Conservation (phyloP, 2,329 filamentous ascomycete species). For the Knoxdaviesia proteae region DNA sequence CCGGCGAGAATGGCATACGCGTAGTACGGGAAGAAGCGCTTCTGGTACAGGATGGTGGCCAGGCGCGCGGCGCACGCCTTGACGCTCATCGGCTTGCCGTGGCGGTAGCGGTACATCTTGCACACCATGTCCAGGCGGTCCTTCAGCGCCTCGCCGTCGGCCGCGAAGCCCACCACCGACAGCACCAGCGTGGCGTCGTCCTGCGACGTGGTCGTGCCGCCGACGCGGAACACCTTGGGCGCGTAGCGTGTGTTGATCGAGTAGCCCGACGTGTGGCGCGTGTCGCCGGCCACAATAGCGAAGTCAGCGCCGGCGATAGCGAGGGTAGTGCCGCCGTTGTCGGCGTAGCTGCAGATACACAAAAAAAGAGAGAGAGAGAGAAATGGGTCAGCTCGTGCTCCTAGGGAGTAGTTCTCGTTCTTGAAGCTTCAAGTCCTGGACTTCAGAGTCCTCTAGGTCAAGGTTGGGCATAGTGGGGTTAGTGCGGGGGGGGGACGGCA, state of each 20-base stretch:
- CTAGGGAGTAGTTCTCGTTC: neutral
- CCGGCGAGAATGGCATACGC: slow-evolving; percentile 86
- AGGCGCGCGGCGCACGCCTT: slow-evolving; percentile 87
- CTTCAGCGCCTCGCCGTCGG: slow-evolving; percentile 82
- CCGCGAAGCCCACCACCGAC: slow-evolving; percentile 87
- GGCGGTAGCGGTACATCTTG: slow-evolving; percentile 98
- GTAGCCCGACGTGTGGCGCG: slow-evolving; percentile 85
- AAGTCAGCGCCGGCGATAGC: slow-evolving; percentile 90
- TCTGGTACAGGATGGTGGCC: slow-evolving; percentile 87
- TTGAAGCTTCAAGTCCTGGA: neutral
- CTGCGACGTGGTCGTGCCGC: slow-evolving; percentile 70
- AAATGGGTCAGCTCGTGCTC: slow-evolving; percentile 2
- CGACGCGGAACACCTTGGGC: slow-evolving; percentile 94
- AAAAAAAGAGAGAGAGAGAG: slow-evolving; percentile 2
- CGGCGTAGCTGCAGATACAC: slow-evolving; percentile 52
- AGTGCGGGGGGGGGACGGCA: neutral
- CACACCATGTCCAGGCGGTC: slow-evolving; percentile 85
- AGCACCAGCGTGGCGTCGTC: slow-evolving; percentile 72
- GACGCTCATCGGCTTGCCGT: slow-evolving; percentile 89
- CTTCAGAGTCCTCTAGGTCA: no score
- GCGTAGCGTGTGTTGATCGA: slow-evolving; percentile 95
- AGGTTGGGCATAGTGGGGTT: no score
- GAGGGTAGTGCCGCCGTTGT: slow-evolving; percentile 92
- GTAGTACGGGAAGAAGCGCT: slow-evolving; percentile 99
- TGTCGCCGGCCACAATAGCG: slow-evolving; percentile 92